phyloP scores from a whole-genome alignment of 2,329 filamentous ascomycete species.

The Colletotrichum simmondsii region DNA sequence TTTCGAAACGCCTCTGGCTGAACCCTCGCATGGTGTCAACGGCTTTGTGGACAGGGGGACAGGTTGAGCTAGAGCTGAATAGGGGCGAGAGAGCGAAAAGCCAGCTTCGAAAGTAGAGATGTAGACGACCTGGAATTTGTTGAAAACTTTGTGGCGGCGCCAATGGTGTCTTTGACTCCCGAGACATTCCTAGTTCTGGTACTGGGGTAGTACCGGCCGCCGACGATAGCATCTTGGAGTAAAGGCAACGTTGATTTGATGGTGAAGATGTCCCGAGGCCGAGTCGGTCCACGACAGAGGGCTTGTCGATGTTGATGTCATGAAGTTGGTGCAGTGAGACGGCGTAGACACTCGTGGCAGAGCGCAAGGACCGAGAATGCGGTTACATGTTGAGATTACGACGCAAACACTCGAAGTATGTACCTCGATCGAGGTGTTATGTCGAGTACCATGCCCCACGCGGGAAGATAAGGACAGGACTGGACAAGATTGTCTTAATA shows the following conservation, averaged over 20 bases:
- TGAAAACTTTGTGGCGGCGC: conserved; percentile 8
- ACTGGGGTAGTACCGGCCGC: background rate
- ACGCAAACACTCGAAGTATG: conserved; percentile 4
- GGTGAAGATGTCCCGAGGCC: background rate
- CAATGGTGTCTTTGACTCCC: conserved; percentile 9
- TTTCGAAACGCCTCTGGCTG: background rate
- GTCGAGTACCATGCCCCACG: background rate
- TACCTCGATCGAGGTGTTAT: background rate
- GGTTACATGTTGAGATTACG: background rate
- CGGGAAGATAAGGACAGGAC: background rate
- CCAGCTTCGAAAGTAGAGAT: background rate
- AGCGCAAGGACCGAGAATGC: background rate
- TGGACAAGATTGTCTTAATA: background rate
- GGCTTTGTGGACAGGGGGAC: background rate
- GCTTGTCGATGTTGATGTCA: background rate
- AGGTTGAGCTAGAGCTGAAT: conserved; percentile 20
- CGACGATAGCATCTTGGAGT: background rate
- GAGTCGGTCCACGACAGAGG: background rate
- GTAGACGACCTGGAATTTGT: background rate
- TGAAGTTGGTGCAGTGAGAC: conserved; percentile 6
- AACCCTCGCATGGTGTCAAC: conserved; percentile 10
- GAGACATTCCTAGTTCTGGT: conserved; percentile 17
- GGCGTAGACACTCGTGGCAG: conserved; percentile 23
- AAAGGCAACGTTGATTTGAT: background rate
- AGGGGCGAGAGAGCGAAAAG: conserved; percentile 9